Evolutionary conservation across 305 asterid genomes (phyloP).

Genomic region (Fraxinus platypoda): DNA sequence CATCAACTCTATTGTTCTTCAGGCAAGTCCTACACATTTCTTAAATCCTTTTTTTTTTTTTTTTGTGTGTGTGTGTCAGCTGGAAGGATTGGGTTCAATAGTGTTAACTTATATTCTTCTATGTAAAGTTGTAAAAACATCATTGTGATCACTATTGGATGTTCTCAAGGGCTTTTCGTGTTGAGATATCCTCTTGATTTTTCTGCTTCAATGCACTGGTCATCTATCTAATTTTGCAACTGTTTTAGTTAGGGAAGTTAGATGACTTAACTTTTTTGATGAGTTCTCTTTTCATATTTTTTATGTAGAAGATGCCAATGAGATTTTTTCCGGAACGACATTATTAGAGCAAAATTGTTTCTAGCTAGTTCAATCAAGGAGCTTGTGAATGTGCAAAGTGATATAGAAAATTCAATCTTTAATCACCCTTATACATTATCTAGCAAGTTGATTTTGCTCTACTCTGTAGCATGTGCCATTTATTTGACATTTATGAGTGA

Average conservation of each 20-base stretch:
- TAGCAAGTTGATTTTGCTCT: not conserved
- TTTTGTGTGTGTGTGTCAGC: not conserved
- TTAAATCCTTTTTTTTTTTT: not conserved
- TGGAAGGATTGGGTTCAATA: not conserved
- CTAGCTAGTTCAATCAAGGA: not conserved
- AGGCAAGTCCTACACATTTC: conserved; percentile 49
- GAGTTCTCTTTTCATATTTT: not conserved
- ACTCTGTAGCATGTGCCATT: not conserved
- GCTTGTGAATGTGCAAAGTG: not conserved
- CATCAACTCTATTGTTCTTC: conserved; percentile 82
- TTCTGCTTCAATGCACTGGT: not conserved
- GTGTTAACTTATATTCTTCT: not conserved
- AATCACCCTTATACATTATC: not conserved
- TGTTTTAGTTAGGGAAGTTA: not conserved
- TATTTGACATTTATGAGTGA: not conserved
- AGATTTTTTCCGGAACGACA: not conserved
- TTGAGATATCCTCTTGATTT: not conserved
- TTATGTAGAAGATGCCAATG: not conserved
- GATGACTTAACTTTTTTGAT: not conserved
- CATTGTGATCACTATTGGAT: conserved; percentile 4
- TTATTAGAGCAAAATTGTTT: not conserved
- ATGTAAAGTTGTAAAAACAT: not conserved
- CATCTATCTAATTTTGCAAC: not conserved
- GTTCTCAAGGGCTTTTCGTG: not conserved
- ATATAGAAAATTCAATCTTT: not conserved